Base-by-base conservation (phyloP, 2,329 filamentous ascomycete genomes). In the Aspergillus candidus region DNA sequence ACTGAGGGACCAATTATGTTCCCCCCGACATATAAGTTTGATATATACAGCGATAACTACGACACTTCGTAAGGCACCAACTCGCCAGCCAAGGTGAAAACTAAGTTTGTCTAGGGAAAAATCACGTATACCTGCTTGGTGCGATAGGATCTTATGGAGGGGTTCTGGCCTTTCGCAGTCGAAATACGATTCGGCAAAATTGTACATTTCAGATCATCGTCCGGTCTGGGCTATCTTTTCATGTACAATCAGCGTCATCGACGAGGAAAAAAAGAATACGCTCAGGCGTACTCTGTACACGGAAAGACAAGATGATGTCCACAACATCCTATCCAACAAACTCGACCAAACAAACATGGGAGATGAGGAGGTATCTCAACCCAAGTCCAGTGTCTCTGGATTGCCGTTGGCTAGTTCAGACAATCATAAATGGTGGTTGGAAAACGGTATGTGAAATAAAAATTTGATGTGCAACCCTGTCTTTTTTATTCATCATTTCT, bases 91-190 rank as follows among this genome's bases (percentile, higher is more conserved):
- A 37, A 34, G 11, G 12, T 27, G 15, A 17, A 32, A 39, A 41
- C 65, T 72, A 46, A 75, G 51, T n/a, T 29, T 4, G n/a, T 37
- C 11, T 40, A 86, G 83, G 38, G 91, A 97, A 59, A 98, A 98
- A 65, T 82, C 84, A 43, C 83, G 93, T 12, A 96, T 97, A 50
- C 93, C 93, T 3, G 93, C 93, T 1, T 98, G 93, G 93, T 96
- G 90, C 48, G 93, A 98, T 66, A 86, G 93, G 32, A 86, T 98
- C 36, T 71, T 98, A 7, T 84, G 87, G 47, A 94, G 90, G 69
- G 93, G 93, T 6, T 72, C 79, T 47, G 90, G 88, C 54, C 76
- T 98, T 31, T 82, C 83, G 34, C 93, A 97, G 62, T 73, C 86
- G 10, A 78, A 86, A 29, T 98, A 98, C 66, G 80, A 87, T 58